phyloP scores from a whole-genome alignment of 306 rosid species.

The Delonix regia region DNA sequence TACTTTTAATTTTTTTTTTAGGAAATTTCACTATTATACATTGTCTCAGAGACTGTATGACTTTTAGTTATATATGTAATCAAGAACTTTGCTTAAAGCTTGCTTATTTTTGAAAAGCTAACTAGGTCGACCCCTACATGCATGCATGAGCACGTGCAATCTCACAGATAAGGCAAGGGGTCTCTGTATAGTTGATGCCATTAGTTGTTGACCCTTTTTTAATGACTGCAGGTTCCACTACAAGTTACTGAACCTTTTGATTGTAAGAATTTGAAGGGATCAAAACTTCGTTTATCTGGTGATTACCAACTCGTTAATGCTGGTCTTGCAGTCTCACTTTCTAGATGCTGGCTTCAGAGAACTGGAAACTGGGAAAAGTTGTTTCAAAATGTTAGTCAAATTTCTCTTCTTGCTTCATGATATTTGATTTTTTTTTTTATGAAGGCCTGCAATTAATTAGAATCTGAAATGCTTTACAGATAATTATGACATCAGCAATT shows the following conservation, averaged over 20 bases:
- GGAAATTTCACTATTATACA: background rate
- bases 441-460: slow-evolving; percentile 2
- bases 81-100: slow-evolving; percentile 16
- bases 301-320: slow-evolving; percentile 77
- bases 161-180: slow-evolving; percentile 1
- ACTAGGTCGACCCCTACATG: slow-evolving; percentile 8
- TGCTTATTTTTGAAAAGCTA: background rate
- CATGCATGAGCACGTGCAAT: background rate
- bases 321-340: slow-evolving; percentile 81
- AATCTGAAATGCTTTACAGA: slow-evolving; percentile 18
- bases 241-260: slow-evolving; percentile 57
- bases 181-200: slow-evolving; percentile 17
- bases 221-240: slow-evolving; percentile 62
- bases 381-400: slow-evolving; percentile 53
- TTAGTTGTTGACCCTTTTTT: slow-evolving; percentile 37
- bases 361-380: slow-evolving; percentile 70
- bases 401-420: slow-evolving; percentile 24
- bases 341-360: slow-evolving; percentile 82
- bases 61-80: background rate
- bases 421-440: slow-evolving; percentile 19
- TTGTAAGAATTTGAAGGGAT: slow-evolving; percentile 53
- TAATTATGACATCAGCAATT: slow-evolving; percentile 23
- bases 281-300: slow-evolving; percentile 65
- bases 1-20: background rate
- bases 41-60: background rate